Evolutionary conservation across 179 eudicot species (phyloP), one percentile per base, ranked within the genome.

Genomic region (Pouteria campechiana): DNA sequence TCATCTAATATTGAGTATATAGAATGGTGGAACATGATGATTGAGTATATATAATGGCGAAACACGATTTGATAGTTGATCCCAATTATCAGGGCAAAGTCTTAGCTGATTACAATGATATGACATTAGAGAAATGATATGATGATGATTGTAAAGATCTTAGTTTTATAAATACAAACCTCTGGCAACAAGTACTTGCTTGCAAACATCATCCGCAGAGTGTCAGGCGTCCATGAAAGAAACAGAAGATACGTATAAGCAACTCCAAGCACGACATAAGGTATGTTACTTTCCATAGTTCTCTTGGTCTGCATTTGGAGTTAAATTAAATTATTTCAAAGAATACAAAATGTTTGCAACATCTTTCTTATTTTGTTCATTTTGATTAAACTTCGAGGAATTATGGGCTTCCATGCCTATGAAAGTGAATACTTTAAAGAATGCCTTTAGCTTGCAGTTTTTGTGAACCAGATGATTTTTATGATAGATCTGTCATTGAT

Each of bases 211-310:
- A 73, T 44, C 29, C 63, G 67, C 25, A 81, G 48, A 25, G 93
- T 85, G 17, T 85, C 95, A 5, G 97, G 97, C 3, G 97, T 78
- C 97, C 97, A 89, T 3, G 97, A 85, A 42, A 81, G 83, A 64
- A 65, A 85, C 14, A 89, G 33, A 3, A 89, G 77, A 73, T 78
- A 89, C 0, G 68, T 73, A 37, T 89, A 89, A 29, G 81, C 37
- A 34, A 83, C 64, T 10, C 97, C 97, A 1, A 89, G 81, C 53
- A 59, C 70, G 15, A 81, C 47, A 18, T 68, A 76, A 2, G 97
- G 97, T 51, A 78, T 48, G 52, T 61, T 52, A 64, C 93, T 85
- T 58, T 50, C 60, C 79, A 85, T 79, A 6, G 79, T 38, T 66
- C 70, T 81, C 67, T 78, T 85, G 33, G 97, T 85, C 97, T 89